A percentile compares a stretch with the other conserved stretches of the same genome.
Evolutionary conservation across 768 basidiomycete genomes (phyloP).

Genomic region (Leccinum sublutescens): DNA sequence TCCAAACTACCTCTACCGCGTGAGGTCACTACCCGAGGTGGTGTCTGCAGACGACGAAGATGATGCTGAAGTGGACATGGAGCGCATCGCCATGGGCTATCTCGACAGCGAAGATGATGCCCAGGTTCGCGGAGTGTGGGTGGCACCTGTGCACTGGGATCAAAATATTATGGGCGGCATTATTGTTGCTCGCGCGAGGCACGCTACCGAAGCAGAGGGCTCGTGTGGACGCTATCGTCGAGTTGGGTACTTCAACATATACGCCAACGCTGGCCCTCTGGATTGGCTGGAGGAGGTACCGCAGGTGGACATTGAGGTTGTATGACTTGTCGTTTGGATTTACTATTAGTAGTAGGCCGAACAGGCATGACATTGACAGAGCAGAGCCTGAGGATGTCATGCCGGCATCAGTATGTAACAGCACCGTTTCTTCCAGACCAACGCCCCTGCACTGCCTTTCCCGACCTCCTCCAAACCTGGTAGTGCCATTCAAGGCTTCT

Average conservation of each 20-base stretch:
- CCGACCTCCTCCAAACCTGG: too few species aligned
- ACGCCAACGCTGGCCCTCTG: not conserved
- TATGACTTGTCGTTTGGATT: not conserved
- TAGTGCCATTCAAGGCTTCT: too few species aligned
- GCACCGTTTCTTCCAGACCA: too few species aligned
- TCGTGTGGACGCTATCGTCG: not conserved
- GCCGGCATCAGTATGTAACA: too few species aligned
- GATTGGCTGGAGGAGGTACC: not conserved
- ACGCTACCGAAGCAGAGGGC: not conserved
- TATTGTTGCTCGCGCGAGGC: not conserved
- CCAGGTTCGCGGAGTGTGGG: not conserved
- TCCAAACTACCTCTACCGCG: not conserved
- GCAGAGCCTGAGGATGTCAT: too few species aligned
- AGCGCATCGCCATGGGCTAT: not conserved
- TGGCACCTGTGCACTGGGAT: not conserved
- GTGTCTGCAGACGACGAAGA: not conserved
- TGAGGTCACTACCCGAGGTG: not conserved
- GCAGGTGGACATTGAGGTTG: not conserved
- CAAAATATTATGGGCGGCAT: not conserved
- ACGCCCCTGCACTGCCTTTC: too few species aligned
- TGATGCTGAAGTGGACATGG: not conserved
- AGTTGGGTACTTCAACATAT: not conserved
- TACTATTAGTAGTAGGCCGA: too few species aligned
- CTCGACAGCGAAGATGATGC: not conserved
- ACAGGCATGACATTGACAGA: too few species aligned